Evolutionary conservation across 441 rosid species (phyloP).

Genomic region (Mallotus repandus): DNA sequence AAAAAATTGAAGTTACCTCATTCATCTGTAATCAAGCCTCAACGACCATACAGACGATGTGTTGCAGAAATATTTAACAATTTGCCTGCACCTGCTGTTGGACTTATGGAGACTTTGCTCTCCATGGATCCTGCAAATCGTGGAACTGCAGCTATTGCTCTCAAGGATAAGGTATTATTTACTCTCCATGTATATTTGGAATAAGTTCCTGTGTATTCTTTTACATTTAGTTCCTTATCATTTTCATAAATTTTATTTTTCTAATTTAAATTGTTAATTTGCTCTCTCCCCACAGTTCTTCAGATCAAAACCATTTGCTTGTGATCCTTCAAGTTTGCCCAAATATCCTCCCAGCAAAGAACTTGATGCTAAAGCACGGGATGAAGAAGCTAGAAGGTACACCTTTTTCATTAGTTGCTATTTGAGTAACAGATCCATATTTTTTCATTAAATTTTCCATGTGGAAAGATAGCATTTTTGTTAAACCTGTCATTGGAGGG

Average conservation of each 20-base stretch:
- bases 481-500: background rate
- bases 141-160: constrained; percentile 67
- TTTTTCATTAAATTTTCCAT: background rate
- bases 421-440: background rate
- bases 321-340: constrained; percentile 78
- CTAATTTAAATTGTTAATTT: background rate
- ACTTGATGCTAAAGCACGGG: constrained; percentile 73
- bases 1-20: constrained; percentile 55
- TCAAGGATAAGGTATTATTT: constrained; percentile 64
- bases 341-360: constrained; percentile 96
- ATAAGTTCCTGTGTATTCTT: background rate
- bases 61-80: constrained; percentile 57
- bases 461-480: background rate
- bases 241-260: background rate
- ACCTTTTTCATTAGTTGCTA: background rate
- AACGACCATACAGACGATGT: constrained; percentile 52
- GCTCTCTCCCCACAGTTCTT: constrained; percentile 50
- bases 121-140: constrained; percentile 74
- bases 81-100: constrained; percentile 55
- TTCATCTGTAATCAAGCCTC: constrained; percentile 63
- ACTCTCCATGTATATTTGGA: constrained; percentile 1
- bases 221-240: background rate
- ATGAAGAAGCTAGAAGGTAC: constrained; percentile 66
- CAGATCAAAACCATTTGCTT: constrained; percentile 62
- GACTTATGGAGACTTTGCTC: constrained; percentile 74